Evolutionary conservation across 768 basidiomycete species (phyloP).

Genomic region (Hypsizygus marmoreus): DNA sequence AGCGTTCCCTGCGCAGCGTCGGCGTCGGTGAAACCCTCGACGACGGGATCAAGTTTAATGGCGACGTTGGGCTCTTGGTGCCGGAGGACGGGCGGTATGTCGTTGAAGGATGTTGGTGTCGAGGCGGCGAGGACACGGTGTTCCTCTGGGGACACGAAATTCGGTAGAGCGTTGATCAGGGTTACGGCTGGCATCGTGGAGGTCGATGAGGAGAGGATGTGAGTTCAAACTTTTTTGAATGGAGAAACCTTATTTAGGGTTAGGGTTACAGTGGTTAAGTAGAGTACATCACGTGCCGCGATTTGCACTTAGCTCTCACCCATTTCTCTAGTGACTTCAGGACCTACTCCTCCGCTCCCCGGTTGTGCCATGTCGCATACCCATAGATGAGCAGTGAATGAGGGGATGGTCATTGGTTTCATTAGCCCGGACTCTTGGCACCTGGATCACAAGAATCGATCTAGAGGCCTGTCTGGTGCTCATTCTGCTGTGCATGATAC

Average conservation of each 20-base stretch:
- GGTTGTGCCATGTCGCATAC: too few relatives aligned
- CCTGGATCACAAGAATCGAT: too few relatives aligned
- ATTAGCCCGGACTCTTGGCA: too few relatives aligned
- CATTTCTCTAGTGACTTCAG: too few relatives aligned
- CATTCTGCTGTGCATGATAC: too few relatives aligned
- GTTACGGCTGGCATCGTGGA: slow-evolving; percentile 40
- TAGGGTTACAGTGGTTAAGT: slow-evolving; percentile 13
- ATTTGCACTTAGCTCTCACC: background rate
- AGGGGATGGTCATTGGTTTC: too few relatives aligned
- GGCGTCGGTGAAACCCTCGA: slow-evolving; percentile 56
- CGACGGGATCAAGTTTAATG: slow-evolving; percentile 66
- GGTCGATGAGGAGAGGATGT: too few relatives aligned
- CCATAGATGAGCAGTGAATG: too few relatives aligned
- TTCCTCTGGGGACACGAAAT: slow-evolving; percentile 56
- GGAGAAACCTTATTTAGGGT: slow-evolving; percentile 17
- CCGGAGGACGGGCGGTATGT: slow-evolving; percentile 82
- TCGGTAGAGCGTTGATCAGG: slow-evolving; percentile 36
- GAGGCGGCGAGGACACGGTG: slow-evolving; percentile 67
- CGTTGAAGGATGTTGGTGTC: slow-evolving; percentile 82
- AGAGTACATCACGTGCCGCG: background rate
- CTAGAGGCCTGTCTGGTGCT: too few relatives aligned
- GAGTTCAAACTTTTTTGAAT: background rate
- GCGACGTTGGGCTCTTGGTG: slow-evolving; percentile 74
- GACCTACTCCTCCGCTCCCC: too few relatives aligned
- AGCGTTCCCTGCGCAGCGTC: slow-evolving; percentile 65